Conservation (phyloP, 176 grass and related monocot genomes). For the Guadua angustifolia region DNA sequence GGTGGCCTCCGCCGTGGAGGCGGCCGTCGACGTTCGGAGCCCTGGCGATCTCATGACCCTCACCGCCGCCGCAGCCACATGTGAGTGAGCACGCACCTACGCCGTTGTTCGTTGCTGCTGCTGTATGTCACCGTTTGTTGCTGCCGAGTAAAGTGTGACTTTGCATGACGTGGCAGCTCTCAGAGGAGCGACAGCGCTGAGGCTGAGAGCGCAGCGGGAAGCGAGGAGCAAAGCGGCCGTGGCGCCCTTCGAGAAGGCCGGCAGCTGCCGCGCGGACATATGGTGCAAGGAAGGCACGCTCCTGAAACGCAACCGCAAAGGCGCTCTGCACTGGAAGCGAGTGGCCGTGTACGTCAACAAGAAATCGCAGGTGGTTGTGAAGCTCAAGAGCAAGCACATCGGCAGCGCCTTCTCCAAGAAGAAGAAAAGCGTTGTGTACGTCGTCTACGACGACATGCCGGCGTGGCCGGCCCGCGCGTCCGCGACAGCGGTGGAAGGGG, state of each 20-base stretch:
- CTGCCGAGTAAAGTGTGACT: not conserved
- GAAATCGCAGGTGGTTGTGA: slow-evolving; percentile 60
- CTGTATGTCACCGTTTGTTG: not conserved
- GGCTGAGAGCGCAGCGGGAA: slow-evolving; percentile 49
- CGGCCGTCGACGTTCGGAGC: slow-evolving; percentile 67
- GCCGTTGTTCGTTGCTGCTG: too few relatives aligned
- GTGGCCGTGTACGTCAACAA: slow-evolving; percentile 57
- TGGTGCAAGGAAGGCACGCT: slow-evolving; percentile 67
- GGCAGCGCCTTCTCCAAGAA: slow-evolving; percentile 69
- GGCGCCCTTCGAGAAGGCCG: slow-evolving; percentile 53
- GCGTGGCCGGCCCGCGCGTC: slow-evolving; percentile 45
- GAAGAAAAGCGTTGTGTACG: slow-evolving; percentile 63
- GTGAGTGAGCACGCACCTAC: slow-evolving; percentile 7
- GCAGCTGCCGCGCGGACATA: slow-evolving; percentile 41
- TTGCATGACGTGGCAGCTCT: slow-evolving; percentile 38
- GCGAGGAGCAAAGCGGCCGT: slow-evolving; percentile 51
- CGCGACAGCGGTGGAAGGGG: not conserved
- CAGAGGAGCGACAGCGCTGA: slow-evolving; percentile 55
- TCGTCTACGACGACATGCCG: slow-evolving; percentile 55
- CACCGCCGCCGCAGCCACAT: slow-evolving; percentile 84
- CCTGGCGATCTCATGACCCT: slow-evolving; percentile 89
- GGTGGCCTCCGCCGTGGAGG: slow-evolving; percentile 67
- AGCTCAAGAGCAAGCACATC: slow-evolving; percentile 68
- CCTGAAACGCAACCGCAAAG: slow-evolving; percentile 52
- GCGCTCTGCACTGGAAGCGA: slow-evolving; percentile 49